Conservation (phyloP, 192 early-diverging fungal genomes). For the Chytriomyces confervae region DNA sequence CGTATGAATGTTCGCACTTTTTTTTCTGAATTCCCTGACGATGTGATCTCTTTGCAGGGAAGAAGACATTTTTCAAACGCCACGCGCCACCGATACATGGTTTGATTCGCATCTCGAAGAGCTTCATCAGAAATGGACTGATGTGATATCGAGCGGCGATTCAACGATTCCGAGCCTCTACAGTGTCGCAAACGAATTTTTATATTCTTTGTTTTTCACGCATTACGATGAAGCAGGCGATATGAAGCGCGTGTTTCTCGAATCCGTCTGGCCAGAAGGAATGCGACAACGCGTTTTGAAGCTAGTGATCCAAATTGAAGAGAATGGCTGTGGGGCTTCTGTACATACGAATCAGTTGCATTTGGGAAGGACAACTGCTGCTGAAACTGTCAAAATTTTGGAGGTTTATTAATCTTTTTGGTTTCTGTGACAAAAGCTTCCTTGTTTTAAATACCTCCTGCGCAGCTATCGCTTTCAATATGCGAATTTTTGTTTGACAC, state of each 20-base stretch:
- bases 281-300: neutral
- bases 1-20: neutral
- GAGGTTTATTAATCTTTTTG: neutral
- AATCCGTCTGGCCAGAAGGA: neutral
- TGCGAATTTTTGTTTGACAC: slow-evolving; percentile 28
- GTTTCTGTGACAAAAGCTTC: neutral
- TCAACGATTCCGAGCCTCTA: too few species aligned
- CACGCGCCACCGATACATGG: neutral
- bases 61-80: neutral
- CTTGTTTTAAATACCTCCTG: neutral
- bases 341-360: neutral
- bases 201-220: too few species aligned
- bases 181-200: too few species aligned
- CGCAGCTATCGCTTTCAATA: slow-evolving; percentile 3
- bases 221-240: neutral
- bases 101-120: too few species aligned
- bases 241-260: neutral
- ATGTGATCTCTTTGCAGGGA: neutral
- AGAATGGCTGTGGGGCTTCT: neutral
- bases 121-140: too few species aligned
- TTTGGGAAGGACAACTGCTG: neutral
- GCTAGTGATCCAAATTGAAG: neutral
- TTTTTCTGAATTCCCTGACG: neutral
- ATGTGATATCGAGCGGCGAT: too few species aligned
- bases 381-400: neutral